Evolutionary conservation across 2,329 filamentous ascomycete genomes (phyloP), one percentile per base, ranked within the genome.

Genomic region (Botryotinia narcissicola): DNA sequence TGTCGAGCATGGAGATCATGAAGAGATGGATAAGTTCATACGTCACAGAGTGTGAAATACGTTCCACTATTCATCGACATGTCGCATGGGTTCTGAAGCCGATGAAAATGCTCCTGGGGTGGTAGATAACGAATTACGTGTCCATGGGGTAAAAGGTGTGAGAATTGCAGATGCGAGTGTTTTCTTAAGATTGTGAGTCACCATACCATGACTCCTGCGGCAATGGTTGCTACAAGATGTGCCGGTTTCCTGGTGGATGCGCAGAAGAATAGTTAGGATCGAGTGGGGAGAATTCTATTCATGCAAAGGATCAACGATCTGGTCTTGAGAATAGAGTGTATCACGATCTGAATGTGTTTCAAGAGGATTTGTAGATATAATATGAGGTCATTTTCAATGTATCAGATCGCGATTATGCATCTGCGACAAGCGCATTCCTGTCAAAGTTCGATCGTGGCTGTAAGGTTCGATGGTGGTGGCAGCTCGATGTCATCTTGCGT

Each of bases 131-230:
- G 67, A 73, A 66, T 75, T 80, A 20, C 61, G 73, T 44, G 78
- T 80, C 4, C 77, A 79, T 62, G 77, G 77, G n/a, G 78, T 76
- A 1, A 73, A 71, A 48, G 78, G 77, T 59, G 73, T 80, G 22
- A 71, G 78, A 44, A 73, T 79, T 64, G 77, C 75, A 22, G 78
- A 79, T 77, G 76, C 75, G 16, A 73, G 76, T 3, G 76, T 79
- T 46, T 79, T 12, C 77, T 77, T 25, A 69, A 77, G 7, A 71
- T 79, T 10, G 76, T 77, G 16, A 74, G 75, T 7, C 69, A 75
- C n/a, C 75, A 79, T 73, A 44, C 77, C 3, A 75, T 77, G 37
- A 74, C 77, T 35, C 64, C 74, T 60, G 74, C 78, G 1, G 78
- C 78, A 70, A 76, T 77, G 37, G 71, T 78, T 29, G 78, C 75